Evolutionary conservation across 2,329 filamentous ascomycete genomes (phyloP), one percentile per base, ranked within the genome.

Genomic region (Pyrenophora graminea): DNA sequence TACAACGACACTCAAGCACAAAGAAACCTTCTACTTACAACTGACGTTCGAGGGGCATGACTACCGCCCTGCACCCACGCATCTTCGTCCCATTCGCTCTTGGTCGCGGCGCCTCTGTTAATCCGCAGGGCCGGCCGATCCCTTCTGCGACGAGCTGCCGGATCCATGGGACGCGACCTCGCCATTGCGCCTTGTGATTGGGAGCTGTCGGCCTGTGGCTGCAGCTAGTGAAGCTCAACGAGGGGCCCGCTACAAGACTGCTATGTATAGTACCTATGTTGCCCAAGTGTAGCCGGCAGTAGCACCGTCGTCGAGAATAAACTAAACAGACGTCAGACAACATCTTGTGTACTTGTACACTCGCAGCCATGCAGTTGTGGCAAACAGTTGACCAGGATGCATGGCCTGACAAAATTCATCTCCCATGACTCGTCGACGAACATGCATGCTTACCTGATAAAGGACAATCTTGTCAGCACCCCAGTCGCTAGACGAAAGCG

Each of bases 371-470:
- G 15, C 0, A 31, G 17, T 34, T 36, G 41, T 13, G 45, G 33
- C 41, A 15, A 18, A 25, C 3, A 21, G 38, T 17, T 27, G n/a
- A 39, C 6, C 12, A 21, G 12, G 4, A 12, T n/a, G 17, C 19
- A 36, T 31, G 17, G 18, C 15, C n/a, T 23, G 15, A 31, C 10
- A 27, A 12, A 34, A 27, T 23, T n/a, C 15, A 23, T 39, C 21
- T 18, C 30, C 9, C 10, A 31, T 39, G 30, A 46, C 36, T 41
- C 40, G 27, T 30, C 27, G 25, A 33, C 19, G 39, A 31, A n/a
- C 23, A 39, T 18, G 50, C 18, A 13, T 59, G 50, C 60, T 63
- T 63, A 64, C 62, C 62, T 56, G 45, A 45, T 53, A 34, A 30
- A 53, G 51, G 30, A 56, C 44, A 6, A 45, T 44, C 31, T 15